Evolutionary conservation across 176 grass and related monocot genomes (phyloP).

Genomic region (Oryza longistaminata): DNA sequence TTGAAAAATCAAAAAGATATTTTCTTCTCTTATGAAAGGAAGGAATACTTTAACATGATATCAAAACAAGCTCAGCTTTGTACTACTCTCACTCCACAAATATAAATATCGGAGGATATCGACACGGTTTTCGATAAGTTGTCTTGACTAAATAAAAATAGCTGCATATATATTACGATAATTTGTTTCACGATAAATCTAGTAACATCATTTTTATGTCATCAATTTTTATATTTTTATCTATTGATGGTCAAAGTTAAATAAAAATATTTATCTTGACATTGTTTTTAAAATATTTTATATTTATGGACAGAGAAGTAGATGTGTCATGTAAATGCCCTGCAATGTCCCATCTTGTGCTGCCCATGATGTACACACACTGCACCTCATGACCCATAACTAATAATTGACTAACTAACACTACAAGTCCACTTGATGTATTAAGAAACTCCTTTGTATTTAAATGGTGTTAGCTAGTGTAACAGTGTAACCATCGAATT

Average conservation of each 20-base stretch:
- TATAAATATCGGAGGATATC: too few species aligned
- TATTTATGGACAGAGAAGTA: not conserved
- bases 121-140: too few species aligned
- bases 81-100: not conserved
- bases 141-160: too few species aligned
- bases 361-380: not conserved
- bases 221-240: too few species aligned
- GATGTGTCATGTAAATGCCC: not conserved
- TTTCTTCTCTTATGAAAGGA: not conserved
- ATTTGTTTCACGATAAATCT: too few species aligned
- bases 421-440: not conserved
- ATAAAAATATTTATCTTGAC: too few species aligned
- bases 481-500: not conserved
- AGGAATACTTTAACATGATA: not conserved
- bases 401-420: not conserved
- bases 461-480: not conserved
- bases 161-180: too few species aligned
- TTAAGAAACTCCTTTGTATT: not conserved
- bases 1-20: not conserved
- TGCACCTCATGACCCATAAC: not conserved
- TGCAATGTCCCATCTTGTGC: not conserved
- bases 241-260: too few species aligned
- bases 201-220: too few species aligned
- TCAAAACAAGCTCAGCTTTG: not conserved
- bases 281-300: too few species aligned